A percentile compares a stretch with the other conserved stretches of the same genome.
phyloP scores from a whole-genome alignment of 352 stramenopile species.

The Globisporangium recalcitrans region DNA sequence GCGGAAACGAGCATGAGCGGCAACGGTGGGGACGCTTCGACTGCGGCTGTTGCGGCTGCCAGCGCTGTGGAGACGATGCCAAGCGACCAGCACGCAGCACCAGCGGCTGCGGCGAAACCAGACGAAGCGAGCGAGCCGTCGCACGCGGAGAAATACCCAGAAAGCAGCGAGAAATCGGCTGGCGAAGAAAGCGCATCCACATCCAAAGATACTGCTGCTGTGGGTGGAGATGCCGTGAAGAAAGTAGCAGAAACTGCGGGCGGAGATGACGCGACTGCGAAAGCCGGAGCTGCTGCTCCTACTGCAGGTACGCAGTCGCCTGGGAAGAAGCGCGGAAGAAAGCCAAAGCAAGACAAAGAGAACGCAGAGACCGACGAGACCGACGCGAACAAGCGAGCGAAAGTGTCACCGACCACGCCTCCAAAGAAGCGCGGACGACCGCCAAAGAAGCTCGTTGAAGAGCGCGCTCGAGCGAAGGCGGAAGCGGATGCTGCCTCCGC shows the following conservation, averaged over 20 bases:
- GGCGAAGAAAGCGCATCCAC: conserved; percentile 5
- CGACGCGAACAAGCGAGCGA: conserved; percentile 13
- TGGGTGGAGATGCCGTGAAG: not conserved
- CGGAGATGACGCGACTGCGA: not conserved
- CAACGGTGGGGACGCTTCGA: conserved; percentile 1
- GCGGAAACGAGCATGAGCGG: conserved; percentile 9
- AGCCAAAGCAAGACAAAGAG: conserved; percentile 14
- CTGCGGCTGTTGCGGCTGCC: not conserved
- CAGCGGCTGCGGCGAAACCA: not conserved
- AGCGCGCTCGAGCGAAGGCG: conserved; percentile 2
- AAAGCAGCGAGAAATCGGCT: not conserved
- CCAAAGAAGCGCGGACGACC: conserved; percentile 10
- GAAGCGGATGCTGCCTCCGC: not conserved
- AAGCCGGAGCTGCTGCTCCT: not conserved
- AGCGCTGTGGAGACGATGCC: not conserved
- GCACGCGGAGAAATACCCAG: not conserved
- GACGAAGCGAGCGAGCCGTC: conserved; percentile 3
- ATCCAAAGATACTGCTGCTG: conserved; percentile 7
- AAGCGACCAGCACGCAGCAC: not conserved
- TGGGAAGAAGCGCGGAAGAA: conserved; percentile 30
- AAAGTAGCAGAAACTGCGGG: not conserved
- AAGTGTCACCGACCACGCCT: conserved; percentile 1
- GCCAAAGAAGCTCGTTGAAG: conserved; percentile 3
- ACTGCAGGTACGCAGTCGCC: conserved; percentile 6
- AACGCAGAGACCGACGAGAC: not conserved